Conservation (phyloP, 192 early-diverging fungal species). For the Umbelopsis sp. region DNA sequence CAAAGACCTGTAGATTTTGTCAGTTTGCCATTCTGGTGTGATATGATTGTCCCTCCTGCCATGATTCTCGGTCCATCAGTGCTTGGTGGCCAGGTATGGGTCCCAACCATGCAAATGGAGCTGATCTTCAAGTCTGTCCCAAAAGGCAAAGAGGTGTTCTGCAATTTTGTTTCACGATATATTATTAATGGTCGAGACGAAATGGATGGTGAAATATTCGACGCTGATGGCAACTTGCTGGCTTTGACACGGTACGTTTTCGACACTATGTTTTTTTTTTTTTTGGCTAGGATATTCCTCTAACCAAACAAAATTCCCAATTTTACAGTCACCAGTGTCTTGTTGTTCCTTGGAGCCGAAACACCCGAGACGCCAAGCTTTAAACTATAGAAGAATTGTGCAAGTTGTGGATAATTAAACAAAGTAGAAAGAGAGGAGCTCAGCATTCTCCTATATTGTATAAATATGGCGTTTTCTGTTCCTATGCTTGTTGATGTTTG, state of each 20-base stretch:
- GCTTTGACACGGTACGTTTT: constrained; percentile 35
- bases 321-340: not conserved
- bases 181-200: constrained; percentile 38
- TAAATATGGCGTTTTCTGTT: not conserved
- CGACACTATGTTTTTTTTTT: too few relatives aligned
- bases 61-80: constrained; percentile 8
- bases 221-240: constrained; percentile 28
- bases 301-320: not conserved
- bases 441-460: not conserved
- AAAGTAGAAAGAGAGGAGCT: too few relatives aligned
- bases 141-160: constrained; percentile 22
- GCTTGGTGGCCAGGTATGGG: constrained; percentile 23
- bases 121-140: constrained; percentile 30
- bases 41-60: constrained; percentile 33
- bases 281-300: too few relatives aligned
- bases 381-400: not conserved
- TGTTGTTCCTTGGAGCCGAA: constrained; percentile 17
- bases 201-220: constrained; percentile 35
- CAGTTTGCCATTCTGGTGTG: constrained; percentile 30
- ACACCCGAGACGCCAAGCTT: constrained; percentile 7
- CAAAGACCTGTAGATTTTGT: constrained; percentile 22
- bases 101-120: constrained; percentile 39
- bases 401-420: not conserved
- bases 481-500: too few relatives aligned
- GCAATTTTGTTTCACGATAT: constrained; percentile 25